Percentiles rank a stretch among this genome's conserved stretches.
These are phyloP conservation scores for Zea mays DNA, from an alignment of 176 grass and related monocot species.

Conservation along the genomic window Zm-B73-REFERENCE-NAM-5.0 NC_050096.1:34284501-34285000, in stretches of 20 bases:
- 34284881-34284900: constrained; percentile 74
- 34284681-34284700: constrained; percentile 69
- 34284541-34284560: constrained; percentile 71
- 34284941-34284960: constrained; percentile 51
- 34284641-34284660: constrained; percentile 70
- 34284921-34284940: constrained; percentile 86
- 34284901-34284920: constrained; percentile 76
- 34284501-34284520: constrained; percentile 92
- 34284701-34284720: constrained; percentile 76
- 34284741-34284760: constrained; percentile 75
- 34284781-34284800: constrained; percentile 66
- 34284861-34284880: constrained; percentile 72
- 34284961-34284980: constrained; percentile 46
- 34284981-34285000: constrained; percentile 46
- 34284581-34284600: constrained; percentile 64
- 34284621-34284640: constrained; percentile 78
- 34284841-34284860: constrained; percentile 78
- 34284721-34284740: constrained; percentile 76
- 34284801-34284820: constrained; percentile 91
- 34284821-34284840: constrained; percentile 83
- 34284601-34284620: constrained; percentile 94
- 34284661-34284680: constrained; percentile 63
- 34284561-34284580: constrained; percentile 55
- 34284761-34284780: constrained; percentile 85
- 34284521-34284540: constrained; percentile 65